phyloP scores from a whole-genome alignment of 148 eudicot species.

The Euryodendron excelsum region DNA sequence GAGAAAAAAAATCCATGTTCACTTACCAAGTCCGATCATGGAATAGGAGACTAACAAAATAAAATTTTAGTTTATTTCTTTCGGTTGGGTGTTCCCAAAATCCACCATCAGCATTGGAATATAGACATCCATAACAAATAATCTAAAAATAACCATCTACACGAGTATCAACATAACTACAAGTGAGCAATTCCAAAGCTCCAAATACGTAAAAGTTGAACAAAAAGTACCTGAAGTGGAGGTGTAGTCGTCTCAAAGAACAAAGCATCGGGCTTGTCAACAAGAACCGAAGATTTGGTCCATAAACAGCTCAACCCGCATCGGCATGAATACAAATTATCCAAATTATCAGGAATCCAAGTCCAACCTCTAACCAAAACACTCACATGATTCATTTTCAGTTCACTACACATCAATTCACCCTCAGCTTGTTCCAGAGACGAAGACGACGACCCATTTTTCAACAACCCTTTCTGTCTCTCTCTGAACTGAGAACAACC shows the following conservation, averaged over 20 bases:
- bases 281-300: conserved; percentile 81
- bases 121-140: background rate
- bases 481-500: conserved; percentile 65
- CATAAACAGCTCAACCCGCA: conserved; percentile 92
- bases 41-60: background rate
- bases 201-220: background rate
- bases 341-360: conserved; percentile 96
- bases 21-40: background rate
- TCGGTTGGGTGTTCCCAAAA: background rate
- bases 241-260: conserved; percentile 81
- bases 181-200: background rate
- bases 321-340: conserved; percentile 72
- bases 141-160: background rate
- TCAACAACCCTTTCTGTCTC: conserved; percentile 31
- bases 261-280: conserved; percentile 87
- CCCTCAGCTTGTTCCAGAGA: conserved; percentile 47
- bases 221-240: conserved; percentile 58
- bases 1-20: background rate
- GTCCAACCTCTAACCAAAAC: conserved; percentile 92
- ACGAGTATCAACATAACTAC: background rate
- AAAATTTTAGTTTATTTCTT: background rate
- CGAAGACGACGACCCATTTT: conserved; percentile 43
- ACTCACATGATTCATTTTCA: conserved; percentile 67
- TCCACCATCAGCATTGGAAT: background rate
- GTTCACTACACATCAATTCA: conserved; percentile 38